These are phyloP conservation scores for Colletotrichum shisoi DNA, from an alignment of 2,329 filamentous ascomycete species.

Conservation along the genomic window DNA sequence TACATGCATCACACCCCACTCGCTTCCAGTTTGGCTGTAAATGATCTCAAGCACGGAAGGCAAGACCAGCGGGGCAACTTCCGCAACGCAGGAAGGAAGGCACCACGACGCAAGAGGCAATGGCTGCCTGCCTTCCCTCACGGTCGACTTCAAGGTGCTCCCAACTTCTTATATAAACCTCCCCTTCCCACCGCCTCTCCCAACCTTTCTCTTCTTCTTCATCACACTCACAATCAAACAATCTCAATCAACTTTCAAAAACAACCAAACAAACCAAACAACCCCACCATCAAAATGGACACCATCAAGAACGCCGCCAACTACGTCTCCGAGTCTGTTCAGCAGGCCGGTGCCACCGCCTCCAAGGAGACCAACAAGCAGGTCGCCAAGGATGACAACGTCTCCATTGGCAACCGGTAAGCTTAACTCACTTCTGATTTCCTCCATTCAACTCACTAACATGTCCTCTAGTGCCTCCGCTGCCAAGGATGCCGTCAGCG, in stretches of 20 bases:
- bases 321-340: slow-evolving; percentile 72
- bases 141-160: slow-evolving; percentile 24
- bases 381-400: slow-evolving; percentile 69
- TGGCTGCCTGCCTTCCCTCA: slow-evolving; percentile 18
- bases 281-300: slow-evolving; percentile 56
- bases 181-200: slow-evolving; percentile 33
- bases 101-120: slow-evolving; percentile 26
- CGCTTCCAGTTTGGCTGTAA: not conserved
- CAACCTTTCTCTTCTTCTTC: slow-evolving; percentile 26
- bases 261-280: slow-evolving; percentile 41
- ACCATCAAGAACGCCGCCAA: slow-evolving; percentile 68
- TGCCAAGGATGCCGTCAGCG: slow-evolving; percentile 58
- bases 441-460: slow-evolving; percentile 43
- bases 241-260: slow-evolving; percentile 42
- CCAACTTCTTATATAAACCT: slow-evolving; percentile 43
- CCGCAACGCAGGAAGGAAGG: slow-evolving; percentile 24
- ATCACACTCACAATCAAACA: slow-evolving; percentile 41
- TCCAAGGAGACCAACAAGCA: slow-evolving; percentile 76
- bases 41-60: slow-evolving; percentile 7
- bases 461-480: slow-evolving; percentile 51
- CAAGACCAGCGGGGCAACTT: slow-evolving; percentile 30
- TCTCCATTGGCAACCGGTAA: slow-evolving; percentile 62
- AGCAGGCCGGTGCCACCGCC: slow-evolving; percentile 63
- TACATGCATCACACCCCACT: not conserved
- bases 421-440: slow-evolving; percentile 29